Evolutionary conservation across 1,284 basidiomycete species (phyloP).

Genomic region (Wallemia ichthyophaga): DNA sequence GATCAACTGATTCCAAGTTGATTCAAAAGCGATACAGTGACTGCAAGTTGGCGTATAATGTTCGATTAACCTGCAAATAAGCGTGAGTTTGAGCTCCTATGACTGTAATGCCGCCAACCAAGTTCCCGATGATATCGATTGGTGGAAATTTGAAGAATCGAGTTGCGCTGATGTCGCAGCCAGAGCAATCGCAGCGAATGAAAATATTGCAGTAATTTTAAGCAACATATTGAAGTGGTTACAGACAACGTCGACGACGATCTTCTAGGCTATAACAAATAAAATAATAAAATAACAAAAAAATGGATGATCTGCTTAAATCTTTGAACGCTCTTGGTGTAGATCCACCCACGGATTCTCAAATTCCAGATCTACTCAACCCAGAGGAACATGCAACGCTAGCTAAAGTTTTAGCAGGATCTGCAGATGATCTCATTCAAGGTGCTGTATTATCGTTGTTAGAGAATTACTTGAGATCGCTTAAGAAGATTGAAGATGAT

Average conservation of each 20-base stretch:
- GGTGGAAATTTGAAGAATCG: not conserved
- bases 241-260: no score
- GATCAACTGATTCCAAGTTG: not conserved
- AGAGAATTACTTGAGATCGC: not conserved
- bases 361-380: not conserved
- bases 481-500: not conserved
- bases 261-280: no score
- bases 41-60: not conserved
- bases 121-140: not conserved
- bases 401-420: not conserved
- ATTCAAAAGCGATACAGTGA: not conserved
- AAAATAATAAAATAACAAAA: no score
- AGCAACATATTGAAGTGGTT: not conserved
- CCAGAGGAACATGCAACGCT: not conserved
- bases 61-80: not conserved
- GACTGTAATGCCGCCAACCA: not conserved
- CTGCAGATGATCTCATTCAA: not conserved
- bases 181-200: not conserved
- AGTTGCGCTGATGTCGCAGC: not conserved
- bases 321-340: not conserved
- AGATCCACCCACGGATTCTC: not conserved
- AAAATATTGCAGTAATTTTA: not conserved
- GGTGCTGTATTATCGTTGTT: not conserved
- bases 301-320: not conserved
- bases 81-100: not conserved